phyloP scores from a whole-genome alignment of 306 rosid genomes.

The Trifolium dubium region DNA sequence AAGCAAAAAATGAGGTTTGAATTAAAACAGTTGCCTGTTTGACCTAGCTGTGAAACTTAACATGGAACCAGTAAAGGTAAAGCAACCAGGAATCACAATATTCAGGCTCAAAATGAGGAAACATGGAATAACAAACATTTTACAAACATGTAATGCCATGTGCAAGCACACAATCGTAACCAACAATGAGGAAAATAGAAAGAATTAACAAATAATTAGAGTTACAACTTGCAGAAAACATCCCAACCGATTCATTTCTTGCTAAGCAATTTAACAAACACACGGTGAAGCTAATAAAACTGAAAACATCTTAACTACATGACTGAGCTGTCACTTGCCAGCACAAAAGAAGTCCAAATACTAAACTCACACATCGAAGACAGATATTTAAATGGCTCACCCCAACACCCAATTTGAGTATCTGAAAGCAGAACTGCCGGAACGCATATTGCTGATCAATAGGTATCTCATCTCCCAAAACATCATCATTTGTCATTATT shows the following conservation, averaged over 20 bases:
- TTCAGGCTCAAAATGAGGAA: conserved; percentile 1
- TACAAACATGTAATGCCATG: conserved; percentile 5
- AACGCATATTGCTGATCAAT: conserved; percentile 85
- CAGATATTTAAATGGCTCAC: conserved; percentile 54
- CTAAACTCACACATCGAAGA: conserved; percentile 3
- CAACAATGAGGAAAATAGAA: conserved; percentile 3
- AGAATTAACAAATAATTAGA: neutral
- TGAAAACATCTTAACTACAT: conserved; percentile 8
- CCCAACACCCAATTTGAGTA: conserved; percentile 75
- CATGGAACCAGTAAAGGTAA: neutral
- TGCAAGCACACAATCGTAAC: neutral
- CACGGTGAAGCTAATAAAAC: conserved; percentile 14
- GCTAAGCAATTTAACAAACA: conserved; percentile 34
- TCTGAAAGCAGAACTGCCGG: conserved; percentile 86
- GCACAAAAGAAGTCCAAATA: conserved; percentile 19
- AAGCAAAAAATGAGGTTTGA: conserved; percentile 8
- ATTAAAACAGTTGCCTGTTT: conserved; percentile 5
- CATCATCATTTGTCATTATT: conserved; percentile 91
- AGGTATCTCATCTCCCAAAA: conserved; percentile 97
- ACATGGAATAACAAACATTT: conserved; percentile 6
- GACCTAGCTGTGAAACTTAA: neutral
- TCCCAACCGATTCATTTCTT: conserved; percentile 25
- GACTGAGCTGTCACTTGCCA: conserved; percentile 12
- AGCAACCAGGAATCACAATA: conserved; percentile 12
- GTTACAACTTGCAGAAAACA: conserved; percentile 27